Conservation (phyloP, 2,329 filamentous ascomycete species). For the Aspergillus unguis region DNA sequence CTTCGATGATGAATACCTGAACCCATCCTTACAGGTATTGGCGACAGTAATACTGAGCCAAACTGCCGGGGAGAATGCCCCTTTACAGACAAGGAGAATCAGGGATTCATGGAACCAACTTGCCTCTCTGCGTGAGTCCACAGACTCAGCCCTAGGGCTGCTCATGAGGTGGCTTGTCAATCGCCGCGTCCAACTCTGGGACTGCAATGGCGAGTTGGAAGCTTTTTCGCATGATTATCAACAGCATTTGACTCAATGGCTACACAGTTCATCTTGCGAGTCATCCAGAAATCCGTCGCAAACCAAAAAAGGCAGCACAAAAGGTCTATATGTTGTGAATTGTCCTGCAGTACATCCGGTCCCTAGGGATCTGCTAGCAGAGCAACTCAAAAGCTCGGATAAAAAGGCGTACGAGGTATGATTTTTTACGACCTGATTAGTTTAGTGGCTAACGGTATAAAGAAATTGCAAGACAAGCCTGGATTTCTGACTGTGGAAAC, state of each 20-base stretch:
- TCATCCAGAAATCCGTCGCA: conserved; percentile 4
- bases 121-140: conserved; percentile 14
- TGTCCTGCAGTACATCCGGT: conserved; percentile 34
- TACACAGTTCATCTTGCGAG: conserved; percentile 20
- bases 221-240: conserved; percentile 25
- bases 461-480: conserved; percentile 21
- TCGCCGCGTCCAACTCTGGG: conserved; percentile 26
- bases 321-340: conserved; percentile 31
- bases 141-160: conserved; percentile 17
- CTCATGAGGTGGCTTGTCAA: conserved; percentile 27
- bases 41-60: conserved; percentile 21
- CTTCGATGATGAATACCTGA: conserved; percentile 21
- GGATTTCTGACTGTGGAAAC: conserved; percentile 23
- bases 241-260: conserved; percentile 30
- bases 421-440: background rate
- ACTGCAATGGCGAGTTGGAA: conserved; percentile 25
- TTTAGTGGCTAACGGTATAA: background rate
- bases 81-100: conserved; percentile 19
- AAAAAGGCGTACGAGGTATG: conserved; percentile 32
- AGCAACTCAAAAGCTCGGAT: conserved; percentile 30
- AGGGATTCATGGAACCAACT: conserved; percentile 20
- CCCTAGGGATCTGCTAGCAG: conserved; percentile 28
- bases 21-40: conserved; percentile 20
- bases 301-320: conserved; percentile 3
- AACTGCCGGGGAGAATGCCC: conserved; percentile 16